These are phyloP conservation scores for Solanum clarkiae DNA, from an alignment of 257 asterid genomes.

Conservation along the genomic window DNA sequence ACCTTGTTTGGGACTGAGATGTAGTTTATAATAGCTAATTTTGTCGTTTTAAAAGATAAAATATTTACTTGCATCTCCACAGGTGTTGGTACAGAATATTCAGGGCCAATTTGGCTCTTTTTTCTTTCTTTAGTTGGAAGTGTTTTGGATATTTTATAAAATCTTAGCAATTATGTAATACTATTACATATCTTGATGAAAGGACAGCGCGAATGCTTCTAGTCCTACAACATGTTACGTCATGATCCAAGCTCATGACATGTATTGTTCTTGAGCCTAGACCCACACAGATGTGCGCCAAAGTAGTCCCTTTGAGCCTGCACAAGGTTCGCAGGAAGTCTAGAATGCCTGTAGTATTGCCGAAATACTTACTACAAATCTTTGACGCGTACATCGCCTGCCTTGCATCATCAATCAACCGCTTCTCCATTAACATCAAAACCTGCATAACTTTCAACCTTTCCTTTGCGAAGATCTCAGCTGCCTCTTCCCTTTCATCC, in stretches of 20 bases:
- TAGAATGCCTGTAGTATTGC: constrained; percentile 59
- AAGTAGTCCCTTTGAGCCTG: constrained; percentile 96
- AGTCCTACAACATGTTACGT: neutral
- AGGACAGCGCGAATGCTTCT: neutral
- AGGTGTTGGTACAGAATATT: neutral
- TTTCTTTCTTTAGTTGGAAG: neutral
- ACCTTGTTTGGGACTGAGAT: neutral
- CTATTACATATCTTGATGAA: neutral
- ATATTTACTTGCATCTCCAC: neutral
- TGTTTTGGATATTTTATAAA: neutral
- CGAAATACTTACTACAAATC: constrained; percentile 88
- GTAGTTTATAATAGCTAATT: neutral
- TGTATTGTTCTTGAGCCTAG: neutral
- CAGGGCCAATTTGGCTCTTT: neutral
- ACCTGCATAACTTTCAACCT: constrained; percentile 44
- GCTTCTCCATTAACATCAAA: constrained; percentile 26
- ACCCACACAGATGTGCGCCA: constrained; percentile 46
- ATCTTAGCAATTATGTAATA: neutral
- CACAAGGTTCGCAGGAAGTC: constrained; percentile 86
- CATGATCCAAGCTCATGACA: neutral
- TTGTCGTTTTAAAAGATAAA: neutral
- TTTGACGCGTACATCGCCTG: constrained; percentile 86
- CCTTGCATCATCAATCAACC: constrained; percentile 80
- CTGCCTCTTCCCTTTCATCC: constrained; percentile 65
- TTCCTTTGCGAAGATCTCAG: constrained; percentile 36